Conservation (phyloP, 1,139 yeast species). For the Kurtzmaniella natalensis region DNA sequence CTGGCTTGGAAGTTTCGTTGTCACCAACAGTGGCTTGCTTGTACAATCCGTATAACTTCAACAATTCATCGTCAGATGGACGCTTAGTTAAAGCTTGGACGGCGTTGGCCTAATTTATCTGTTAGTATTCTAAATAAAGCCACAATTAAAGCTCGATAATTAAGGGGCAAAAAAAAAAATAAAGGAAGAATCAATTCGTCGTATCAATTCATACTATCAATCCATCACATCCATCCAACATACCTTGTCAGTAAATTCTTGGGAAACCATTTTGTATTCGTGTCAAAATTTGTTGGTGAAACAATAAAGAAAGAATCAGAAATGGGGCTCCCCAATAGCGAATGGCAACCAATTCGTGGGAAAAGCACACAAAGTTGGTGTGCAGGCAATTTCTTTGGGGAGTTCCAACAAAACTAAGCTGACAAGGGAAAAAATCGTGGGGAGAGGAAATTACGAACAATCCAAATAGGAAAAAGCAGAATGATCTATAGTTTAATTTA, state of each 20-base stretch:
- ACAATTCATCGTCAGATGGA: slow-evolving; percentile 84
- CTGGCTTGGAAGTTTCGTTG: slow-evolving; percentile 78
- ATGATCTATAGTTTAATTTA: no score
- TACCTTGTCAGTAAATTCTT: slow-evolving; percentile 51
- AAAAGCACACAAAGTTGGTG: no score
- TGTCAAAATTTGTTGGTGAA: no score
- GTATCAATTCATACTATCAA: no score
- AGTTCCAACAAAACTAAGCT: no score
- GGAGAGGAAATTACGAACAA: no score
- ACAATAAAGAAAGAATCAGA: no score
- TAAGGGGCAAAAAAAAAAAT: neutral
- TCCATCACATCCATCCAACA: slow-evolving; percentile 15
- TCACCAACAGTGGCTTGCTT: slow-evolving; percentile 98
- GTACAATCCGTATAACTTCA: slow-evolving; percentile 81
- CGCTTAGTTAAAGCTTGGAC: slow-evolving; percentile 72
- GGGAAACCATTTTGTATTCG: slow-evolving; percentile 44
- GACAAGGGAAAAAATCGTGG: no score
- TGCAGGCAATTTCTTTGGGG: no score
- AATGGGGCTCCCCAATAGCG: no score
- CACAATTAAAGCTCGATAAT: neutral
- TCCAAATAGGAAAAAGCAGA: no score
- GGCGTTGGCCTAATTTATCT: slow-evolving; percentile 61
- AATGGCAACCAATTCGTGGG: no score
- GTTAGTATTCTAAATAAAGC: slow-evolving; percentile 11
- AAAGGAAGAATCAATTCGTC: neutral